Percentiles rank a stretch among this genome's conserved stretches.
Evolutionary conservation across 495 filamentous ascomycete genomes (phyloP).

Genomic region (Hypoxylon perforatum): DNA sequence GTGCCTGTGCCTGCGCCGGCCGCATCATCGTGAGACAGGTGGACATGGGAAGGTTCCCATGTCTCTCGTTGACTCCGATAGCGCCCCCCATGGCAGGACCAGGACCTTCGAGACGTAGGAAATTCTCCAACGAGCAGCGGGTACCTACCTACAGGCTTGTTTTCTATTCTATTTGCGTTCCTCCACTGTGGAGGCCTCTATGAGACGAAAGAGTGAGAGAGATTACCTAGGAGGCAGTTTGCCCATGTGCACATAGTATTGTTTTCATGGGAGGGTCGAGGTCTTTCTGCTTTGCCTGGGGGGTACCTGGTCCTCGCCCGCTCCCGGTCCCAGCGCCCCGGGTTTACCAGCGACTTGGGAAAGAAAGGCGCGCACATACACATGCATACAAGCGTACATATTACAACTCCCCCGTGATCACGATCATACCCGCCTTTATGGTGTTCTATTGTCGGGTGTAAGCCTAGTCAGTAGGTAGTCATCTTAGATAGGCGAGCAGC

Average conservation of each 20-base stretch:
- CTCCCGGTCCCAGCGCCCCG: slow-evolving; percentile 19
- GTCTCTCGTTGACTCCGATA: slow-evolving; percentile 38
- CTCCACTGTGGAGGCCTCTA: slow-evolving; percentile 5
- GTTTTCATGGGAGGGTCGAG: not conserved
- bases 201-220: no score
- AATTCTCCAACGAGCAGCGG: slow-evolving; percentile 3
- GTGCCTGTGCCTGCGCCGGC: slow-evolving; percentile 5
- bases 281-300: slow-evolving; percentile 3
- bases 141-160: slow-evolving; percentile 14
- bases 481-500: no score
- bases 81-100: not conserved
- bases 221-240: not conserved
- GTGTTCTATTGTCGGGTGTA: slow-evolving; percentile 1
- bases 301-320: not conserved
- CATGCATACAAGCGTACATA: not conserved
- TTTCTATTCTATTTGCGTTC: not conserved
- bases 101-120: no score
- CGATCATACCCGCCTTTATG: not conserved
- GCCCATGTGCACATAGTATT: not conserved
- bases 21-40: slow-evolving; percentile 36
- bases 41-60: not conserved
- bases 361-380: slow-evolving; percentile 4
- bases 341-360: slow-evolving; percentile 33
- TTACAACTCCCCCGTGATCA: not conserved
- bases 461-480: no score